Evolutionary conservation across 2,329 filamentous ascomycete species (phyloP).

Genomic region (Pseudohalonectria lignicola): DNA sequence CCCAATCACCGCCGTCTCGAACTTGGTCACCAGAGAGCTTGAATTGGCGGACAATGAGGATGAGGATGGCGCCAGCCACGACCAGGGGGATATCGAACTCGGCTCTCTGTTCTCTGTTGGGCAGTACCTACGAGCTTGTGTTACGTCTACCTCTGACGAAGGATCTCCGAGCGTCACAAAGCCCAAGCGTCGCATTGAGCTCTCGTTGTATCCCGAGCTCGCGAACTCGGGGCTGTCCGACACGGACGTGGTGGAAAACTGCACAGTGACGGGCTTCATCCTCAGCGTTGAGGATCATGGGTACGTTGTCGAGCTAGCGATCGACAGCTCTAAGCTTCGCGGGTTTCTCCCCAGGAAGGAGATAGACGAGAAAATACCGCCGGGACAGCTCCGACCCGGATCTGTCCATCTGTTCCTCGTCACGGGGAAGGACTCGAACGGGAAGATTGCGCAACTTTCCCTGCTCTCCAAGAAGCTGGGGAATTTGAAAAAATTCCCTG

Average conservation of each 20-base stretch:
- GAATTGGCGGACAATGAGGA: slow-evolving; percentile 50
- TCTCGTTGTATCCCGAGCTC: slow-evolving; percentile 70
- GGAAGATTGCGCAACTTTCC: slow-evolving; percentile 80
- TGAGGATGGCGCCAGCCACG: slow-evolving; percentile 33
- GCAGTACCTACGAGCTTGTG: slow-evolving; percentile 78
- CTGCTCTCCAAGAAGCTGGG: slow-evolving; percentile 60
- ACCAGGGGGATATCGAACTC: slow-evolving; percentile 55
- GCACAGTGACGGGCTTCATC: slow-evolving; percentile 78
- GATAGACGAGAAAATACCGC: slow-evolving; percentile 53
- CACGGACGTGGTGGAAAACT: slow-evolving; percentile 63
- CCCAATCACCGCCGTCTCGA: slow-evolving; percentile 84
- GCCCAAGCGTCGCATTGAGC: slow-evolving; percentile 70
- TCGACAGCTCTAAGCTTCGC: slow-evolving; percentile 55
- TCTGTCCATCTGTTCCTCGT: slow-evolving; percentile 72
- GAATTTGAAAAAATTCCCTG: slow-evolving; percentile 53
- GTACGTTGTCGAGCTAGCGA: slow-evolving; percentile 81
- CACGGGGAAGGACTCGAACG: slow-evolving; percentile 60
- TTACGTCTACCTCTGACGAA: slow-evolving; percentile 67
- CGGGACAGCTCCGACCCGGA: slow-evolving; percentile 25
- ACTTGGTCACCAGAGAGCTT: slow-evolving; percentile 63
- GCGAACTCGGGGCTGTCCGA: slow-evolving; percentile 66
- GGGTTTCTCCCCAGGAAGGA: slow-evolving; percentile 85
- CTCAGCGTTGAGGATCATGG: slow-evolving; percentile 93
- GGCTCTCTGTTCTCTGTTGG: slow-evolving; percentile 67
- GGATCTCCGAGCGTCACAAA: slow-evolving; percentile 38